Base-by-base conservation (phyloP, 1,284 basidiomycete species). In the Apiotrichum siamense region DNA sequence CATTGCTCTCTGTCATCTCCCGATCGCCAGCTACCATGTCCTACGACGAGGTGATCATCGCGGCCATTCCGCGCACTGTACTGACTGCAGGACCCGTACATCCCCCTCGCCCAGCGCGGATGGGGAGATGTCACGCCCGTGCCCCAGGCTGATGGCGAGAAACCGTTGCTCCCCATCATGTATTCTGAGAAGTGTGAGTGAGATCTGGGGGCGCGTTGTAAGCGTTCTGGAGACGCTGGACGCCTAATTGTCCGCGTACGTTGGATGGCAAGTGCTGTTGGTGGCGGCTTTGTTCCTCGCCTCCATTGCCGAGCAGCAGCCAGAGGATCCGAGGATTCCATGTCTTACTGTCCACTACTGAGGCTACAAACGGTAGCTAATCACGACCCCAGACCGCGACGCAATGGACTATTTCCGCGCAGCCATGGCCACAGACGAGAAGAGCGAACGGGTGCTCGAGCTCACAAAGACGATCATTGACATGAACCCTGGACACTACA, bases 331-430 rank as follows among this genome's bases (percentile, higher is more conserved):
- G n/a, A n/a, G n/a, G n/a, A n/a, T n/a, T n/a, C n/a, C n/a, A n/a
- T n/a, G n/a, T n/a, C n/a, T n/a, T n/a, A n/a, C n/a, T n/a, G n/a
- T n/a, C n/a, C n/a, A n/a, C n/a, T n/a, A n/a, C n/a, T n/a, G n/a
- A n/a, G n/a, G n/a, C n/a, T n/a, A n/a, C n/a, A n/a, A n/a, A 36
- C 21, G n/a, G 9, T 24, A 38, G 37, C 15, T 25, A 39, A 48
- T 57, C n/a, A n/a, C n/a, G 36, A 57, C 52, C 29, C 49, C 61
- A 94, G 92, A 97, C 75, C 87, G 84, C 57, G 89, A 93, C 75
- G 89, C 87, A 2, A 92, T 91, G 59, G 81, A 88, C 64, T 90
- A 92, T 72, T 92, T 97, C 69, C 83, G 92, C 52, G 90, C 84
- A 0, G 78, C 96, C 51, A 79, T 88, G 37, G 82, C 83, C 60